phyloP scores from a whole-genome alignment of 371 early-diverging fungal species.

The Syncephalastrum sp. region DNA sequence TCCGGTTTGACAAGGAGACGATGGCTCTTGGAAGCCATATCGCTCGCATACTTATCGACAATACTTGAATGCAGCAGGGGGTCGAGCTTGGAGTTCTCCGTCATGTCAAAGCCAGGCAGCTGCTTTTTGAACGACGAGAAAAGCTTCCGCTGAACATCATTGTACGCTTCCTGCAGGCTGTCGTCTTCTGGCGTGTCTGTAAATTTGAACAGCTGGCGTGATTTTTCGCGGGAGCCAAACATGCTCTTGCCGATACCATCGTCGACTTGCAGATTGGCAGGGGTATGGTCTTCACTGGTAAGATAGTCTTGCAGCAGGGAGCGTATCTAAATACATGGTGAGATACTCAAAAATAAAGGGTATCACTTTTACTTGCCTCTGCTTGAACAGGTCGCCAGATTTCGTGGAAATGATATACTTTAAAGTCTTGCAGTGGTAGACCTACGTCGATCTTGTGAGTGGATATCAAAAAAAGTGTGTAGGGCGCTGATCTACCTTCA shows the following conservation, averaged over 20 bases:
- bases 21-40: slow-evolving; percentile 64
- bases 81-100: slow-evolving; percentile 9
- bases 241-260: slow-evolving; percentile 36
- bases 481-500: too few species aligned
- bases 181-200: slow-evolving; percentile 29
- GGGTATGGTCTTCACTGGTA: slow-evolving; percentile 51
- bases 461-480: background rate
- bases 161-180: slow-evolving; percentile 37
- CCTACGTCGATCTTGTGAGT: background rate
- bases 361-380: slow-evolving; percentile 41
- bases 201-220: slow-evolving; percentile 46
- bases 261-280: slow-evolving; percentile 44
- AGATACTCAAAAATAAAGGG: background rate
- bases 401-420: slow-evolving; percentile 54
- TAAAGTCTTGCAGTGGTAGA: slow-evolving; percentile 14
- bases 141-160: slow-evolving; percentile 31
- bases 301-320: slow-evolving; percentile 73
- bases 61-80: slow-evolving; percentile 36
- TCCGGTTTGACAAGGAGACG: slow-evolving; percentile 68
- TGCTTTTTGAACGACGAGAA: slow-evolving; percentile 32
- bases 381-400: slow-evolving; percentile 70
- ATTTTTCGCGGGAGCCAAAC: slow-evolving; percentile 26
- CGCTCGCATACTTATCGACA: slow-evolving; percentile 69
- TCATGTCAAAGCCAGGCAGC: slow-evolving; percentile 26
- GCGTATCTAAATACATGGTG: slow-evolving; percentile 48